Conservation (phyloP, 768 basidiomycete species). For the Ramaria rubella region DNA sequence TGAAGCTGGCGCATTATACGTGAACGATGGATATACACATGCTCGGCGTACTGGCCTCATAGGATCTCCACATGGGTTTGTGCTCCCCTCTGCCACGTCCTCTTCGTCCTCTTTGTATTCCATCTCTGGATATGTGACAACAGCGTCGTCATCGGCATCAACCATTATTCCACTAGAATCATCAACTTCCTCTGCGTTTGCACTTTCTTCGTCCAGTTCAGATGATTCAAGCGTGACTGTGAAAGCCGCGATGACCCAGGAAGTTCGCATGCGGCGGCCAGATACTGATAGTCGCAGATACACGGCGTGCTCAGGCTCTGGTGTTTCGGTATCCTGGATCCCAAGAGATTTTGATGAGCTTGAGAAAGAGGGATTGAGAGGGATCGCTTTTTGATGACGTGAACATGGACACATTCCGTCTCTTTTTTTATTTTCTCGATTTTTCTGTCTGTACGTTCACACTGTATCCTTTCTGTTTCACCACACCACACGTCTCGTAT, state of each 20-base stretch:
- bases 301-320: neutral
- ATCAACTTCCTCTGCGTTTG: neutral
- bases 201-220: neutral
- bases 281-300: neutral
- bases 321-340: too few species aligned
- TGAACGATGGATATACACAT: neutral
- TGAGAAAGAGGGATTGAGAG: too few species aligned
- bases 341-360: neutral
- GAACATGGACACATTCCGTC: too few species aligned
- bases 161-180: neutral
- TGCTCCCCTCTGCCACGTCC: neutral
- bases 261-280: too few species aligned
- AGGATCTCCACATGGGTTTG: neutral
- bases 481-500: too few species aligned
- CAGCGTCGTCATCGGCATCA: neutral
- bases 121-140: neutral
- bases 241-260: too few species aligned
- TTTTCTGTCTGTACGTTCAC: too few species aligned
- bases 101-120: neutral
- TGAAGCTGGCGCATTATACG: neutral
- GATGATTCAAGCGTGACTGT: neutral
- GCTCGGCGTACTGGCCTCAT: neutral
- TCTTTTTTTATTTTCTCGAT: too few species aligned
- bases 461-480: too few species aligned
- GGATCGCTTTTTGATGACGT: too few species aligned